Evolutionary conservation across 1,284 basidiomycete species (phyloP), one percentile per base, ranked within the genome.

Genomic region (Ceratobasidium sp.): DNA sequence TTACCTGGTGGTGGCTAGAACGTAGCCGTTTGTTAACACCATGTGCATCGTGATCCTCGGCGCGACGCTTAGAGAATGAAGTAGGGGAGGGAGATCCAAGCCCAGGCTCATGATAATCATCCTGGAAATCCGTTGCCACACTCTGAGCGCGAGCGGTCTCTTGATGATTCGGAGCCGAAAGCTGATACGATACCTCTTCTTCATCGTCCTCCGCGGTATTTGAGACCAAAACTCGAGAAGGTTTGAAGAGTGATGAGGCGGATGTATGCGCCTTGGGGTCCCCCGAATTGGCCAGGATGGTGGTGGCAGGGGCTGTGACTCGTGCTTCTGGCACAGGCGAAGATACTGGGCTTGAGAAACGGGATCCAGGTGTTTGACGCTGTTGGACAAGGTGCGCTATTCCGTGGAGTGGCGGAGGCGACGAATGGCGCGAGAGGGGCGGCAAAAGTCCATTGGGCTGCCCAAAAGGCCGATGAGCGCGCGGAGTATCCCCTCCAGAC

Each of bases 211-310:
- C n/a, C n/a, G n/a, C n/a, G n/a, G n/a, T n/a, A n/a, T n/a, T n/a
- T n/a, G n/a, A n/a, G n/a, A n/a, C n/a, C n/a, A n/a, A n/a, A n/a
- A n/a, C n/a, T n/a, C n/a, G n/a, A n/a, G n/a, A n/a, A n/a, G n/a
- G n/a, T n/a, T n/a, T n/a, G n/a, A n/a, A n/a, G n/a, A n/a, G n/a
- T n/a, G n/a, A n/a, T n/a, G 32, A 23, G 16, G 9, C 28, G 49
- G 63, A 66, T 66, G 63, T 66, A 66, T 66, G 63, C 63, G 63
- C 30, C 2, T n/a, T 49, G 21, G 28, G 26, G 16, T 9, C 30
- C 16, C 43, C 30, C 49, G 26, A n/a, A 54, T 38, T 14, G 30
- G 16, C 47, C n/a, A 38, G 2, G 13, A 2, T 18, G 18, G 38
- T 35, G 5, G n/a, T n/a, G n/a, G n/a, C n/a, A n/a, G n/a, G n/a